Evolutionary conservation across 441 rosid genomes (phyloP).

Genomic region (Gossypium laxum): DNA sequence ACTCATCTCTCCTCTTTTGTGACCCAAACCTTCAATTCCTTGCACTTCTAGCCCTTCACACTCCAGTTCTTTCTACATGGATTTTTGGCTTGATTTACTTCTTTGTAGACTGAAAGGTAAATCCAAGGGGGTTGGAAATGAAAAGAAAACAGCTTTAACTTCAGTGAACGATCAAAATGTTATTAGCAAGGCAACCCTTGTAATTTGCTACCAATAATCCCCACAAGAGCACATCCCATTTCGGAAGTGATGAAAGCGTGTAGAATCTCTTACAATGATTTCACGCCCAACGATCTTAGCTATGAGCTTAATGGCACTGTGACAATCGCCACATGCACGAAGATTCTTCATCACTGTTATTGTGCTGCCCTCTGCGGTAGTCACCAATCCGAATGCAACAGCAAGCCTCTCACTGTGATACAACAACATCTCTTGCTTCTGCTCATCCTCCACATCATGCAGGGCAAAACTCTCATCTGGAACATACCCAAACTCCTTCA

Average conservation of each 20-base stretch:
- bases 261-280: slow-evolving; percentile 43
- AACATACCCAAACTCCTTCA: slow-evolving; percentile 6
- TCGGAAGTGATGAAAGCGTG: slow-evolving; percentile 48
- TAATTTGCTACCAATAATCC: slow-evolving; percentile 32
- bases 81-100: not conserved
- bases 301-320: slow-evolving; percentile 36
- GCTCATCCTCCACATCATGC: slow-evolving; percentile 32
- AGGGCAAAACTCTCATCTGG: slow-evolving; percentile 11
- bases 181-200: not conserved
- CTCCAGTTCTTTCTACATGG: not conserved
- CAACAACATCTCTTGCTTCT: slow-evolving; percentile 9
- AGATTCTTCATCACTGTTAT: slow-evolving; percentile 51
- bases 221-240: slow-evolving; percentile 49
- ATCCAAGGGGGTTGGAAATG: too few relatives aligned
- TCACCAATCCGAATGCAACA: slow-evolving; percentile 34
- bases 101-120: too few relatives aligned
- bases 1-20: not conserved
- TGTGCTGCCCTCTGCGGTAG: slow-evolving; percentile 28
- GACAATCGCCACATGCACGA: slow-evolving; percentile 52
- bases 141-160: too few relatives aligned
- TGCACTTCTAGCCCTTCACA: slow-evolving; percentile 3
- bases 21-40: slow-evolving; percentile 5
- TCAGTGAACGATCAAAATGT: not conserved
- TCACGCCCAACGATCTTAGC: slow-evolving; percentile 39
- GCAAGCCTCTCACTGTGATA: slow-evolving; percentile 11